Evolutionary conservation across 2,329 filamentous ascomycete species (phyloP), one percentile per base, ranked within the genome.

Genomic region (Aspergillus versicolor): DNA sequence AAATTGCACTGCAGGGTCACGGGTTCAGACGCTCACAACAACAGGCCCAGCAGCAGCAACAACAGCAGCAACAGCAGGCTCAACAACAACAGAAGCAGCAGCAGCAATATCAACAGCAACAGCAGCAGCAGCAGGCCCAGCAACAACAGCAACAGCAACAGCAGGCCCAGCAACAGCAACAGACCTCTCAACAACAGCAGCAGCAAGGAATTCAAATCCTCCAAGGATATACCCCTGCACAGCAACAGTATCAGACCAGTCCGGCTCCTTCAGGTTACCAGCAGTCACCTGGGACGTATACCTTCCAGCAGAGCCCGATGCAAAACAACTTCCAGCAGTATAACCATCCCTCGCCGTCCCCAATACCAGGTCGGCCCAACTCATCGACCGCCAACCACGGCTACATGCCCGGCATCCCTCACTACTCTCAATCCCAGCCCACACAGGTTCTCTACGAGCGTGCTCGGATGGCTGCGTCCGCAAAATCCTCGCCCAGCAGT

Each of bases 381-480:
- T 67, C 72, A 12, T 69, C 70, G 21, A 68, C 71, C 2, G 66
- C 72, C 30, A 77, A 74, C 48, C 75, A 76, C 57, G 73, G 73
- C n/a, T 77, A 77, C 52, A 75, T 77, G 73, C 74, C 75, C 6
- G 75, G 75, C 8, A 75, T 77, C 15, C 75, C 75, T n/a, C 77
- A 78, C 63, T 73, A 75, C 48, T 78, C 76, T 7, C 77, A 79
- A 58, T 77, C 76, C 3, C 76, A 78, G 45, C 77, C 78, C 6
- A 85, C 83, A 3, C 80, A 83, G 62, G 80, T 83, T 8, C 73
- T 85, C 1, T 85, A 85, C 60, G 82, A 85, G 64, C 77, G 79
- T 56, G 83, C 83, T 37, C 79, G 82, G 44, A 77, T 81, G 67
- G 82, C 81, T 5, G 82, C 82, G 9, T 81, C 80, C 7, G 77